Conservation (phyloP, 2,329 filamentous ascomycete genomes). For the Neonectria magnoliae region DNA sequence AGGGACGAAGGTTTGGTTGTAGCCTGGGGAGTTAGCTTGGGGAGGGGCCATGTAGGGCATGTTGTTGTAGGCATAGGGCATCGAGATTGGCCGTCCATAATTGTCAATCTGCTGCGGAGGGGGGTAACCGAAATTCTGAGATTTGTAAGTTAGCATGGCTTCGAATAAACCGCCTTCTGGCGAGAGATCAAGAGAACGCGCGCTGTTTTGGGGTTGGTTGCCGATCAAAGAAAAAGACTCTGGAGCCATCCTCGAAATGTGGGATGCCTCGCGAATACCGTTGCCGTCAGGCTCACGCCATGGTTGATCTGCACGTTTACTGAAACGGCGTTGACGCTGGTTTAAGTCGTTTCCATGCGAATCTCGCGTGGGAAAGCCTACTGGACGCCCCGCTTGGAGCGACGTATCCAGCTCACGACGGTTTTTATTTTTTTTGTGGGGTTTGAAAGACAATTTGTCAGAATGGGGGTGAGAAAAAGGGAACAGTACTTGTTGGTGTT, state of each 20-base stretch:
- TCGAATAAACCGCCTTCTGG: constrained; percentile 78
- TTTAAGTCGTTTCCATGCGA: constrained; percentile 46
- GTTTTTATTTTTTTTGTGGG: constrained; percentile 55
- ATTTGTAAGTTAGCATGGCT: constrained; percentile 74
- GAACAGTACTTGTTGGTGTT: constrained; percentile 70
- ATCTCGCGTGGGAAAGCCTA: constrained; percentile 52
- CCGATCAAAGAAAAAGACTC: constrained; percentile 24
- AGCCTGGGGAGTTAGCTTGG: constrained; percentile 61
- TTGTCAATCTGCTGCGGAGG: constrained; percentile 54
- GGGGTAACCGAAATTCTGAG: constrained; percentile 71
- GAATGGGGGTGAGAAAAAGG: constrained; percentile 50
- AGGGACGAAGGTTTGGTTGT: constrained; percentile 57
- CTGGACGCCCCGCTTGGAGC: constrained; percentile 51
- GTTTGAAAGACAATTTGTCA: constrained; percentile 52
- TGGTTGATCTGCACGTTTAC: constrained; percentile 56
- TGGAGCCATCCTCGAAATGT: constrained; percentile 25
- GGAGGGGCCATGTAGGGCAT: constrained; percentile 62
- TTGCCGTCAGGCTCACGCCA: constrained; percentile 42
- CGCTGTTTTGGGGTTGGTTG: constrained; percentile 25
- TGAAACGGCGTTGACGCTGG: constrained; percentile 54
- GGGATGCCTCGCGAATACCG: constrained; percentile 35
- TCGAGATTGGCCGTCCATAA: constrained; percentile 50
- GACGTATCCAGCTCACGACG: constrained; percentile 60
- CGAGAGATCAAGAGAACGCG: constrained; percentile 66
- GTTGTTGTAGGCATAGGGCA: constrained; percentile 56